Percentiles rank a stretch among this genome's conserved stretches.
phyloP scores from a whole-genome alignment of 305 asterid genomes.

The Coffea humblotiana region DNA sequence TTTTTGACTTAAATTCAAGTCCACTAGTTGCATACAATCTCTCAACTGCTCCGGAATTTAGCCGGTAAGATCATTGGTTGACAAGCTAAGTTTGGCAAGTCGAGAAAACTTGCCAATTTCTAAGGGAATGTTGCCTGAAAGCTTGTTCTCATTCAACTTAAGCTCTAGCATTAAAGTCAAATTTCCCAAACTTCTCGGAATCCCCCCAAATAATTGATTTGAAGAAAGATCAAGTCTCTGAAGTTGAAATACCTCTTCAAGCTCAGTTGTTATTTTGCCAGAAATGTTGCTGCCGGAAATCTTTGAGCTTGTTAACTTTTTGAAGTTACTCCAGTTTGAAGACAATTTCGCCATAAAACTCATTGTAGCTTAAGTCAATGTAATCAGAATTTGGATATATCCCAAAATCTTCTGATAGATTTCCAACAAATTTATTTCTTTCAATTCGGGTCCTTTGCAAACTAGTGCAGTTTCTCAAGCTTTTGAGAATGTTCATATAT shows the following conservation, averaged over 20 bases:
- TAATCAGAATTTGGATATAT: constrained; percentile 18
- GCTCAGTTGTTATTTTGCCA: constrained; percentile 31
- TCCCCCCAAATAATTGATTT: constrained; percentile 26
- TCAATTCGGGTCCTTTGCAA: constrained; percentile 18
- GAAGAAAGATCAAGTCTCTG: background rate
- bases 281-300: constrained; percentile 33
- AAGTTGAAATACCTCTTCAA: constrained; percentile 27
- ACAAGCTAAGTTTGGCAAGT: constrained; percentile 26
- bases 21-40: constrained; percentile 4
- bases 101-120: constrained; percentile 21
- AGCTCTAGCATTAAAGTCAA: constrained; percentile 21
- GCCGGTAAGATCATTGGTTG: constrained; percentile 27
- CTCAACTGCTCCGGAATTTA: constrained; percentile 30
- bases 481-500: constrained; percentile 4
- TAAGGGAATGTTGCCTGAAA: constrained; percentile 29
- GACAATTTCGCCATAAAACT: constrained; percentile 33
- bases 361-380: constrained; percentile 24
- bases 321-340: constrained; percentile 24
- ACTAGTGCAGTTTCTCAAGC: constrained; percentile 34
- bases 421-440: constrained; percentile 22
- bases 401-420: constrained; percentile 26
- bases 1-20: constrained; percentile 37
- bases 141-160: constrained; percentile 24
- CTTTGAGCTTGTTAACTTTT: constrained; percentile 14
- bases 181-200: constrained; percentile 31